Evolutionary conservation across 805 yeast species (phyloP), one percentile per base, ranked within the genome.

Genomic region (Metschnikowia arizonensis): DNA sequence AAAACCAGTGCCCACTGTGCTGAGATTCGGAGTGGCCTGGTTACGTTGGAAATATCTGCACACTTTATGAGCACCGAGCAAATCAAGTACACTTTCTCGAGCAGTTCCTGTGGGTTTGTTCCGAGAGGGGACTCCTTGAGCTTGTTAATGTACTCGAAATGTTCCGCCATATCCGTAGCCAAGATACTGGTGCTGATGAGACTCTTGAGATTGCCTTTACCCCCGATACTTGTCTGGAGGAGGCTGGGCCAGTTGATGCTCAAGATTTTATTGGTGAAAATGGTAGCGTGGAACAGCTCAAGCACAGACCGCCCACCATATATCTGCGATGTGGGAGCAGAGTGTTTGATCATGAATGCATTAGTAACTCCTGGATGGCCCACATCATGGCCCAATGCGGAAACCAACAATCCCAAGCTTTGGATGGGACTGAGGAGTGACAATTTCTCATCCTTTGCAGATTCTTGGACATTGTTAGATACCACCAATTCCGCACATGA

Each of bases 361-460:
- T 88, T 88, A 11, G 95, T 88, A n/a, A 89, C 80, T 1, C 98
- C 99, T 0, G 98, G 98, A 64, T 93, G 99, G 18, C 97, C 96
- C 26, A 87, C 81, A 63, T 93, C 99, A 66, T 93, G 99, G 42
- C 98, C 98, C 34, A 90, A 66, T 1, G 96, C 93, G 0, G 96
- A 86, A 10, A 90, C 69, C 28, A 87, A 73, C 23, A 88, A 65
- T 1, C 85, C 78, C 38, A 85, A 65, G 2, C 75, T 71, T 53
- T 83, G 83, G 25, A 64, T 44, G 3, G 65, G 59, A 47, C 60
- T 66, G 40, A 69, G 54, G 60, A 55, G 45, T 28, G 32, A 39
- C 1, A 33, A 33, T 10, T 19, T 26, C 15, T 34, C 43, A 7
- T 35, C 41, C 12, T 17, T 11, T 8, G 24, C 30, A 7, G 34